phyloP scores from a whole-genome alignment of 2,329 filamentous ascomycete genomes.

The Aureobasidium musti region DNA sequence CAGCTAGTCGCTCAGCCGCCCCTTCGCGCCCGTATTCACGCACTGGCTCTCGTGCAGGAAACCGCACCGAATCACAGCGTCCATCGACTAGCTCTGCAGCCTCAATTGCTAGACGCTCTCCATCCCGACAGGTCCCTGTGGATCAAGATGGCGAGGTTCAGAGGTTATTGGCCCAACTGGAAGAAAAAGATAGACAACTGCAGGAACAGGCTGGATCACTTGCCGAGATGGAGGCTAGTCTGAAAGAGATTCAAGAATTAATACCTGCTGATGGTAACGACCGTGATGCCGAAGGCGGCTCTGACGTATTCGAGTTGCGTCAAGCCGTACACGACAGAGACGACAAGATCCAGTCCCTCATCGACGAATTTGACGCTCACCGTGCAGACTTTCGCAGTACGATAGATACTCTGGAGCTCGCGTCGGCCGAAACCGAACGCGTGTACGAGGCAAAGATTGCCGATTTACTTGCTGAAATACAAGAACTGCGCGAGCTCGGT shows the following conservation, averaged over 20 bases:
- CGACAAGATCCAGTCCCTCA: slow-evolving; percentile 91
- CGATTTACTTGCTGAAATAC: slow-evolving; percentile 78
- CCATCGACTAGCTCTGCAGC: slow-evolving; percentile 55
- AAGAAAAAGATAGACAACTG: slow-evolving; percentile 84
- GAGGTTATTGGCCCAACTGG: slow-evolving; percentile 69
- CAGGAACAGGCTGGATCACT: slow-evolving; percentile 81
- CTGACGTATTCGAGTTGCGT: slow-evolving; percentile 61
- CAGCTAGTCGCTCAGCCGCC: slow-evolving; percentile 55
- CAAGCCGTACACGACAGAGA: slow-evolving; percentile 91
- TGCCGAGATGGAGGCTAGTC: slow-evolving; percentile 83
- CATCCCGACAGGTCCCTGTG: slow-evolving; percentile 41
- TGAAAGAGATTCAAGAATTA: slow-evolving; percentile 76
- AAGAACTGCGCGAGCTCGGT: slow-evolving; percentile 70
- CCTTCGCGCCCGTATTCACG: slow-evolving; percentile 51
- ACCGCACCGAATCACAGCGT: slow-evolving; percentile 41
- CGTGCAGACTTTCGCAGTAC: slow-evolving; percentile 95
- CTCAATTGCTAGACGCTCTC: slow-evolving; percentile 40
- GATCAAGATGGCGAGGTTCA: slow-evolving; percentile 69
- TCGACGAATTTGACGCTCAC: slow-evolving; percentile 91
- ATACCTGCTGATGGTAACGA: slow-evolving; percentile 73
- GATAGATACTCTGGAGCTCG: slow-evolving; percentile 93
- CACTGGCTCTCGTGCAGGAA: slow-evolving; percentile 50
- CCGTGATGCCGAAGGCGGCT: slow-evolving; percentile 41
- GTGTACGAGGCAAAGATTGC: slow-evolving; percentile 95
- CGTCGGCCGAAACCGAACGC: slow-evolving; percentile 89